phyloP scores from a whole-genome alignment of 2,329 filamentous ascomycete genomes.

The Fusarium anguioides region DNA sequence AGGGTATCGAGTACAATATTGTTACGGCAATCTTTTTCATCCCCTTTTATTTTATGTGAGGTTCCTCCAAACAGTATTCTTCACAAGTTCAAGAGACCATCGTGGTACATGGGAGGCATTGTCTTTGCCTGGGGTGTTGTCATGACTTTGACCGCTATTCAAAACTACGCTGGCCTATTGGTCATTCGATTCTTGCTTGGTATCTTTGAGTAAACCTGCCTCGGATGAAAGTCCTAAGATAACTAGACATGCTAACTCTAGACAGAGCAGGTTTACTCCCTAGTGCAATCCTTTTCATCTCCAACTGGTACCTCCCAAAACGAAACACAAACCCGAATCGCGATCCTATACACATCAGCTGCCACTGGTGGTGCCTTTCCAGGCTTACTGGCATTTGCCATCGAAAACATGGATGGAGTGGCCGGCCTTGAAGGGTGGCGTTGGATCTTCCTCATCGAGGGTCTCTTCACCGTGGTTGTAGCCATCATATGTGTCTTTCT shows the following conservation, averaged over 20 bases:
- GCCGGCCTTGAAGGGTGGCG: conserved; percentile 29
- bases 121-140: conserved; percentile 15
- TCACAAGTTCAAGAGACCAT: conserved; percentile 13
- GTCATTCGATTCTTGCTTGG: conserved; percentile 10
- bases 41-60: conserved; percentile 21
- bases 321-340: conserved; percentile 24
- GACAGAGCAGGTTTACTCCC: conserved; percentile 7
- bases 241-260: neutral
- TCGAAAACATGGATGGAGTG: conserved; percentile 26
- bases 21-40: conserved; percentile 52
- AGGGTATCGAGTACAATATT: conserved; percentile 66
- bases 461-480: conserved; percentile 16
- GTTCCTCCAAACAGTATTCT: conserved; percentile 25
- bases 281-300: conserved; percentile 19
- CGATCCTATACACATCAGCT: conserved; percentile 33
- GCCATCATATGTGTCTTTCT: conserved; percentile 18
- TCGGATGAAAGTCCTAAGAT: accelerated
- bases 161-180: conserved; percentile 16
- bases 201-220: conserved; percentile 11
- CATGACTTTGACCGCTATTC: conserved; percentile 11
- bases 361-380: conserved; percentile 48
- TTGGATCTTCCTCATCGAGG: conserved; percentile 23
- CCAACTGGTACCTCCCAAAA: conserved; percentile 32
- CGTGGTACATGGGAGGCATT: conserved; percentile 16
- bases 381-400: conserved; percentile 26